Evolutionary conservation across 306 rosid genomes (phyloP).

Genomic region (Amphicarpaea edgeworthii): DNA sequence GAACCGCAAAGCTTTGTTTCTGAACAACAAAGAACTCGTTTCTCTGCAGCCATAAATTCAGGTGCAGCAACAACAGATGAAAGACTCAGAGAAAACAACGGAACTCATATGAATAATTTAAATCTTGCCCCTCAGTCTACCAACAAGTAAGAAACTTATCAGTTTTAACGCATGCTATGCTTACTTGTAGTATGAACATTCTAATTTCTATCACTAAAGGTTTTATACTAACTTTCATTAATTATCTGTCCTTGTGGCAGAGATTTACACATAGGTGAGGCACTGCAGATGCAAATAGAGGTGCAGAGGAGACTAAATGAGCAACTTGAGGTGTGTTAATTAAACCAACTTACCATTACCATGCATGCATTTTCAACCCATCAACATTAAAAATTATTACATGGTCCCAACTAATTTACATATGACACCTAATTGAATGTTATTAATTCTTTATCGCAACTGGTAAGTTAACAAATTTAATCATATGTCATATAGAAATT

Average conservation of each 20-base stretch:
- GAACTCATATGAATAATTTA: conserved; percentile 62
- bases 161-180: neutral
- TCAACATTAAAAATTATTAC: neutral
- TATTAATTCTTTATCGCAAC: no score
- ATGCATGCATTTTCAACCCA: conserved; percentile 25
- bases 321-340: conserved; percentile 78
- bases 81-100: conserved; percentile 64
- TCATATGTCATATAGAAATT: neutral
- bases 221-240: conserved; percentile 34
- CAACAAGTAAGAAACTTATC: conserved; percentile 62
- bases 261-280: conserved; percentile 74
- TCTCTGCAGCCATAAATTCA: conserved; percentile 32
- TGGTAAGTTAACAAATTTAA: no score
- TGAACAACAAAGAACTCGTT: conserved; percentile 40
- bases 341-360: conserved; percentile 3
- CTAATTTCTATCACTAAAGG: neutral
- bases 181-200: conserved; percentile 27
- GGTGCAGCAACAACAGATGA: conserved; percentile 57
- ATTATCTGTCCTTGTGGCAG: conserved; percentile 53
- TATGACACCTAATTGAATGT: no score
- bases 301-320: conserved; percentile 91
- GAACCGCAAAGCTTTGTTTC: conserved; percentile 27
- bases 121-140: conserved; percentile 65
- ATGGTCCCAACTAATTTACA: no score
- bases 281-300: conserved; percentile 90